Evolutionary conservation across 2,329 filamentous ascomycete genomes (phyloP).

Genomic region (Myrmaecium sp.): DNA sequence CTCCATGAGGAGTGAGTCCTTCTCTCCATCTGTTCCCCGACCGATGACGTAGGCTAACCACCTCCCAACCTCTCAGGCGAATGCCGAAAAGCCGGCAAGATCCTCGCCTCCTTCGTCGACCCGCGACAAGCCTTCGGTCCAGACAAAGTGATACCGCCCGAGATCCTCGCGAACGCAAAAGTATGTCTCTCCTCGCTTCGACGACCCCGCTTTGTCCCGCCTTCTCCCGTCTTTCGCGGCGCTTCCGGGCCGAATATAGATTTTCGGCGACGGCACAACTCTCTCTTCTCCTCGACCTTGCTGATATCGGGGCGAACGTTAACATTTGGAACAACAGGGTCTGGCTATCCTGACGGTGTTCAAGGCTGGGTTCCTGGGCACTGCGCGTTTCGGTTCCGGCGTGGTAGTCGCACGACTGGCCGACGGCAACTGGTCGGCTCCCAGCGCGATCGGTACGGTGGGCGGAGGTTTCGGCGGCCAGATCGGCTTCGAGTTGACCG

Average conservation of each 20-base stretch:
- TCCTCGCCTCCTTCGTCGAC: conserved; percentile 86
- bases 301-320: no score
- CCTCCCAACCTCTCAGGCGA: conserved; percentile 46
- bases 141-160: conserved; percentile 90
- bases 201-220: conserved; percentile 4
- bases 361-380: conserved; percentile 75
- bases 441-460: conserved; percentile 62
- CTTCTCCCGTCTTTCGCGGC: conserved; percentile 3
- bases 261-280: conserved; percentile 1
- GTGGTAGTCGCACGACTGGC: conserved; percentile 64
- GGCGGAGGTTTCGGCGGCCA: conserved; percentile 74
- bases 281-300: not conserved
- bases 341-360: conserved; percentile 75
- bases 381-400: conserved; percentile 64
- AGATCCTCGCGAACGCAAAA: conserved; percentile 81
- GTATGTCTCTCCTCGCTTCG: conserved; percentile 25
- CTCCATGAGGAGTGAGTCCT: conserved; percentile 32
- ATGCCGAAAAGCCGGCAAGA: conserved; percentile 94
- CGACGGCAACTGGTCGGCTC: conserved; percentile 66
- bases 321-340: conserved; percentile 34
- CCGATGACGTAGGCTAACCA: conserved; percentile 12
- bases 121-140: conserved; percentile 85
- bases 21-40: conserved; percentile 3
- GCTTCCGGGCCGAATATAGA: conserved; percentile 5
- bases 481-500: conserved; percentile 74